phyloP scores from a whole-genome alignment of 2,329 filamentous ascomycete species.

The Bipolaris zeicola region DNA sequence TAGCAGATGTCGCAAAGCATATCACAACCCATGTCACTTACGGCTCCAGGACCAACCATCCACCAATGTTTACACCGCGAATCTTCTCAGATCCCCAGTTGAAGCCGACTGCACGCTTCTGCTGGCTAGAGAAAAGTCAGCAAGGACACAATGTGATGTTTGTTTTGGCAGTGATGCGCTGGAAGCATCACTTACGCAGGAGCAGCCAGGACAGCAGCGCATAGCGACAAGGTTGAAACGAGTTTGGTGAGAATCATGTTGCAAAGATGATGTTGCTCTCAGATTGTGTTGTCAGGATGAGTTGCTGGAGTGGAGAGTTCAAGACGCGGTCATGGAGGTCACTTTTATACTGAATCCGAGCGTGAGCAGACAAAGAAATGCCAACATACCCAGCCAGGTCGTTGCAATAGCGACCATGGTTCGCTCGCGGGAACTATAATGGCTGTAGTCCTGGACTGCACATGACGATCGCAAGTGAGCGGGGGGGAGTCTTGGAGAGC shows the following conservation, averaged over 20 bases:
- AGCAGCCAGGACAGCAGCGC: conserved; percentile 32
- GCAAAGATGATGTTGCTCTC: conserved; percentile 12
- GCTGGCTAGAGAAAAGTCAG: conserved; percentile 30
- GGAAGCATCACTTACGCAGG: conserved; percentile 36
- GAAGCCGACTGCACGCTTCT: conserved; percentile 50
- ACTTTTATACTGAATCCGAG: conserved; percentile 13
- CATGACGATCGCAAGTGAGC: conserved; percentile 9
- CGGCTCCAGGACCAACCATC: conserved; percentile 57
- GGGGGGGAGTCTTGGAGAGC: conserved; percentile 3
- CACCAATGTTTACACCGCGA: conserved; percentile 58
- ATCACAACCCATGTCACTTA: conserved; percentile 21
- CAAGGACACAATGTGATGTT: neutral
- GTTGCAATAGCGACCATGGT: conserved; percentile 9
- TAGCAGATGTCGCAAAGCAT: neutral
- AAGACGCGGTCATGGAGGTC: conserved; percentile 15
- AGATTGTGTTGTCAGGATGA: conserved; percentile 2
- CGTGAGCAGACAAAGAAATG: conserved; percentile 9
- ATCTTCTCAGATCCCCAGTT: conserved; percentile 58
- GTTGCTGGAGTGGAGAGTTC: conserved; percentile 3
- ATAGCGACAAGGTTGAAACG: conserved; percentile 30
- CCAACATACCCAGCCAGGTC: conserved; percentile 9
- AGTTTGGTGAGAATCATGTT: conserved; percentile 36
- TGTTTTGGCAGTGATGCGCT: conserved; percentile 4
- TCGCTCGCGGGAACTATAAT: neutral
- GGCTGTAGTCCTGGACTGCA: conserved; percentile 9